Evolutionary conservation across 805 yeast genomes (phyloP).

Genomic region (Cyberlindnera nakhonratchasimensis): DNA sequence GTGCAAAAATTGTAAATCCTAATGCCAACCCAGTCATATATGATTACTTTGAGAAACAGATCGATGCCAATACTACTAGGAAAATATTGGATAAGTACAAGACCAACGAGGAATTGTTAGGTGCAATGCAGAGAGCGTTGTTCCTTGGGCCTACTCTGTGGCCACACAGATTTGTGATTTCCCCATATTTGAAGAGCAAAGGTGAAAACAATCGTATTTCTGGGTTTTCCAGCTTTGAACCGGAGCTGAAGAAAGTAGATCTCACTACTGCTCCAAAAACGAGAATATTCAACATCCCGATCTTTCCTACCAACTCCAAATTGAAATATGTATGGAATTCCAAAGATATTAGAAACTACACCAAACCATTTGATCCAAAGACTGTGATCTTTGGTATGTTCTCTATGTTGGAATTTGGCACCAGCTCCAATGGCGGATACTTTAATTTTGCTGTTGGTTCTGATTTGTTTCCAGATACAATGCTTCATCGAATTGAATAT

Average conservation of each 20-base stretch:
- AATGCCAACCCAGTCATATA: slow-evolving; percentile 13
- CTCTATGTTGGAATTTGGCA: slow-evolving; percentile 18
- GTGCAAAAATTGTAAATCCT: slow-evolving; percentile 16
- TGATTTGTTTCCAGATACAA: slow-evolving; percentile 13
- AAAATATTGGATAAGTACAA: slow-evolving; percentile 19
- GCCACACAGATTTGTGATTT: slow-evolving; percentile 22
- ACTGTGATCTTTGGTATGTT: slow-evolving; percentile 25
- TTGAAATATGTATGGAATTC: slow-evolving; percentile 21
- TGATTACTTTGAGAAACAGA: slow-evolving; percentile 22
- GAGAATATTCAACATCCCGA: slow-evolving; percentile 8
- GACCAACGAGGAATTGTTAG: slow-evolving; percentile 23
- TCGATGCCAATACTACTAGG: slow-evolving; percentile 16
- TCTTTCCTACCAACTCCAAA: slow-evolving; percentile 16
- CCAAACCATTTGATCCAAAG: slow-evolving; percentile 14
- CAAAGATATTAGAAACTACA: slow-evolving; percentile 13
- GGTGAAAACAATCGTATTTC: slow-evolving; percentile 17
- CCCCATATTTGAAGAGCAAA: slow-evolving; percentile 18
- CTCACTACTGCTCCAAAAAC: slow-evolving; percentile 9
- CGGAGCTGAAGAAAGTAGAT: slow-evolving; percentile 16
- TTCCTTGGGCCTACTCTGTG: slow-evolving; percentile 24
- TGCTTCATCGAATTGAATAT: slow-evolving; percentile 25
- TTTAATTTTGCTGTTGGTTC: slow-evolving; percentile 21
- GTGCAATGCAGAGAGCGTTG: slow-evolving; percentile 21
- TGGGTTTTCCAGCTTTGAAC: slow-evolving; percentile 21
- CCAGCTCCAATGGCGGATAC: slow-evolving; percentile 22